Percentiles rank a stretch among this genome's conserved stretches.
Conservation (phyloP, 495 filamentous ascomycete genomes). For the Trichoderma parareesei region DNA sequence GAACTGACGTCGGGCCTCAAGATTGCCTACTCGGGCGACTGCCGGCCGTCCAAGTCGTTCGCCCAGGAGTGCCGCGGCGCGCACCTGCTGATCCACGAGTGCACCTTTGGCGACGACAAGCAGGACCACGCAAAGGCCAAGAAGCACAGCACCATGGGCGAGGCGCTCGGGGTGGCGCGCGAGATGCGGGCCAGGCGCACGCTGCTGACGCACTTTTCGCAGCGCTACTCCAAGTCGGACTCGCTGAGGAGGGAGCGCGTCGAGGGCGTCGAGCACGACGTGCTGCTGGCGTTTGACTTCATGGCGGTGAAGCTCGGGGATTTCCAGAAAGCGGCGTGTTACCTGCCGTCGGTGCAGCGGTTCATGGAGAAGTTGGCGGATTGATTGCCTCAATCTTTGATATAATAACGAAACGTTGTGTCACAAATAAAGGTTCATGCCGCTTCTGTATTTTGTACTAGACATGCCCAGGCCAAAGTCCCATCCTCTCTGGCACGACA, state of each 20-base stretch:
- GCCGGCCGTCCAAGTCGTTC: constrained; percentile 66
- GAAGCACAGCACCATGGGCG: constrained; percentile 77
- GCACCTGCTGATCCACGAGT: constrained; percentile 87
- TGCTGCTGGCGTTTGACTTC: constrained; percentile 80
- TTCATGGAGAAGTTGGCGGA: constrained; percentile 46
- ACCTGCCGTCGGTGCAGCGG: constrained; percentile 61
- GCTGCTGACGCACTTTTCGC: constrained; percentile 87
- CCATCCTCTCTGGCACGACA: too few species aligned
- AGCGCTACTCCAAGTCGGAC: constrained; percentile 78
- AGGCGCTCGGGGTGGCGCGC: constrained; percentile 71
- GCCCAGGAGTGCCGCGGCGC: constrained; percentile 60
- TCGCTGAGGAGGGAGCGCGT: constrained; percentile 24
- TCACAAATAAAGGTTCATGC: too few species aligned
- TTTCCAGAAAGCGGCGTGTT: constrained; percentile 66
- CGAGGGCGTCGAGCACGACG: constrained; percentile 33
- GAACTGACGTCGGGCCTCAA: constrained; percentile 76
- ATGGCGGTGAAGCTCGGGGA: constrained; percentile 79
- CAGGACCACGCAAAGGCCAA: constrained; percentile 71
- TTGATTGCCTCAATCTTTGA: neutral
- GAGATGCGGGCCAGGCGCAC: constrained; percentile 69
- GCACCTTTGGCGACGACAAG: constrained; percentile 87
- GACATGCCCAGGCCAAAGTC: too few species aligned
- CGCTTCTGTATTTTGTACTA: too few species aligned
- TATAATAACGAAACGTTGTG: too few species aligned
- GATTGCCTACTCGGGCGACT: constrained; percentile 88